A percentile compares a stretch with the other conserved stretches of the same genome.
Conservation (phyloP, 176 grass and related monocot species). For the Bothriochloa decipiens region DNA sequence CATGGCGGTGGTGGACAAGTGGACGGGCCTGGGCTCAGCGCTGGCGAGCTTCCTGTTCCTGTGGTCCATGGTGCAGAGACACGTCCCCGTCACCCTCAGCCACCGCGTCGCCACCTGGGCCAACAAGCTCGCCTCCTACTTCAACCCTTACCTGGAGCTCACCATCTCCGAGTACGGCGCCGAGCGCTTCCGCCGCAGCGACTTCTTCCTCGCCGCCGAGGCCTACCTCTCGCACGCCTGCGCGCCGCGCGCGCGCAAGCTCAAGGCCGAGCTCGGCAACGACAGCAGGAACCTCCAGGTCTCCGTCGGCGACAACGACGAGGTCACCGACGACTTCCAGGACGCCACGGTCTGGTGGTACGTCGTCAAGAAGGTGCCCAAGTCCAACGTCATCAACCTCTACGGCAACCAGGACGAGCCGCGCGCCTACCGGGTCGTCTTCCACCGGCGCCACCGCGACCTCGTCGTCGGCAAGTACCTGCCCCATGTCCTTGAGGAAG, state of each 20-base stretch:
- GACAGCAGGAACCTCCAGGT: conserved; percentile 54
- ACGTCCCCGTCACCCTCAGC: conserved; percentile 35
- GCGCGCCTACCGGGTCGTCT: conserved; percentile 51
- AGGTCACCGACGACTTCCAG: conserved; percentile 54
- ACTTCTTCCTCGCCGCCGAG: conserved; percentile 50
- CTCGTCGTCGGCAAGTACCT: conserved; percentile 58
- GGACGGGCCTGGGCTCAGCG: conserved; percentile 28
- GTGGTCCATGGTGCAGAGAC: conserved; percentile 46
- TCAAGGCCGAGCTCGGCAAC: conserved; percentile 59
- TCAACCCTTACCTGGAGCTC: conserved; percentile 62
- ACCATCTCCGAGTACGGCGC: conserved; percentile 58
- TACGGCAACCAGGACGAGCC: conserved; percentile 12
- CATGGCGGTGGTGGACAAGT: not conserved
- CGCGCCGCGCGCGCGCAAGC: conserved; percentile 39
- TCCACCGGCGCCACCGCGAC: conserved; percentile 58
- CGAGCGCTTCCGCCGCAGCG: conserved; percentile 48
- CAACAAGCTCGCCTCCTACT: conserved; percentile 32
- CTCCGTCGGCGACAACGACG: conserved; percentile 63
- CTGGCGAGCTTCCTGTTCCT: conserved; percentile 58
- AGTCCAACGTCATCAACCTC: conserved; percentile 24
- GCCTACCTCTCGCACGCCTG: conserved; percentile 64
- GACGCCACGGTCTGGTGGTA: conserved; percentile 62
- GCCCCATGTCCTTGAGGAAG: conserved; percentile 39
- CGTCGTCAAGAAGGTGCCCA: not conserved
- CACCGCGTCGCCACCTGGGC: conserved; percentile 5